These are phyloP conservation scores for Komagataella mondaviorum DNA, from an alignment of 805 yeast genomes.

Conservation along the genomic window DNA sequence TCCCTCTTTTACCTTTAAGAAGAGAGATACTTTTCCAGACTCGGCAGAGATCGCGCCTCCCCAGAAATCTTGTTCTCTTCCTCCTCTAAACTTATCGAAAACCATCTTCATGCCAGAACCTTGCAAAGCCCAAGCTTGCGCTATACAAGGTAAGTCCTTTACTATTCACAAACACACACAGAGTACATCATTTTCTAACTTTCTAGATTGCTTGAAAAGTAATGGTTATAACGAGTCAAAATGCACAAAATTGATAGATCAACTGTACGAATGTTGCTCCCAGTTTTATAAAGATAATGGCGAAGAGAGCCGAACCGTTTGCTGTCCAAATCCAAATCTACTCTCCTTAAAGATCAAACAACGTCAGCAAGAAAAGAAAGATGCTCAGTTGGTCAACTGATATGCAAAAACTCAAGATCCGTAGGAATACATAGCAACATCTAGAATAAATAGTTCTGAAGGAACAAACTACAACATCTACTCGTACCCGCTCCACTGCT, in stretches of 20 bases:
- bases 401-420: conserved; percentile 2
- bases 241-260: conserved; percentile 58
- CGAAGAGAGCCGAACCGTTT: conserved; percentile 43
- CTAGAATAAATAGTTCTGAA: background rate
- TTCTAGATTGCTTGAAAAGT: conserved; percentile 45
- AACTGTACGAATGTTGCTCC: conserved; percentile 64
- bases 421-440: background rate
- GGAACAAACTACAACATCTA: conserved; percentile 3
- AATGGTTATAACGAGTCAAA: conserved; percentile 59
- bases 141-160: conserved; percentile 46
- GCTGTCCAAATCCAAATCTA: conserved; percentile 66
- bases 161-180: background rate
- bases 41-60: background rate
- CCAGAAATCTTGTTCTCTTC: background rate
- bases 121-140: conserved; percentile 74
- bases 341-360: conserved; percentile 55
- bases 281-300: conserved; percentile 51
- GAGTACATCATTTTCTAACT: background rate
- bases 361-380: conserved; percentile 37
- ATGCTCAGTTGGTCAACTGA: conserved; percentile 32
- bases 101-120: conserved; percentile 20
- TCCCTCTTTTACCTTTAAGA: conserved; percentile 1
- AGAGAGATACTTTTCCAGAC: conserved; percentile 2
- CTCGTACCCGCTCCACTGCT: background rate
- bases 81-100: background rate